A percentile compares a stretch with the other conserved stretches of the same genome.
Conservation (phyloP, 257 asterid species). For the Vinca minor region DNA sequence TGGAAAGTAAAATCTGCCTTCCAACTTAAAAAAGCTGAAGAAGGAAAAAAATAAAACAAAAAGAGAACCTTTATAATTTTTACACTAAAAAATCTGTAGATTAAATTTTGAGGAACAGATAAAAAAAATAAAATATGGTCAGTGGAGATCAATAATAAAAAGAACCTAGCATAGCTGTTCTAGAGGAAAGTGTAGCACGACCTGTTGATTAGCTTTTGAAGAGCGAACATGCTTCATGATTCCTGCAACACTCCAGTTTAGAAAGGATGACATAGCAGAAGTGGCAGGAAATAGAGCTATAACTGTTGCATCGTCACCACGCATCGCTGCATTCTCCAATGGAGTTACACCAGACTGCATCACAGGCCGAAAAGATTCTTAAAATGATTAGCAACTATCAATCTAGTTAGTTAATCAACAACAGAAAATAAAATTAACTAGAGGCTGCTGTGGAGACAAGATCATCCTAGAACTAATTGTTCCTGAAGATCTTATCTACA, state of each 20-base stretch:
- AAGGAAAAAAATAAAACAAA: too few relatives aligned
- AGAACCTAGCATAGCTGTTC: neutral
- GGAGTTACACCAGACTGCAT: constrained; percentile 13
- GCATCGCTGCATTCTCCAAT: constrained; percentile 5
- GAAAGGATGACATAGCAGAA: constrained; percentile 12
- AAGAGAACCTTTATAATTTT: too few relatives aligned
- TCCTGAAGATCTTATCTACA: too few relatives aligned
- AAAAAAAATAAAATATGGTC: too few relatives aligned
- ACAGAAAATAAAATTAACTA: neutral
- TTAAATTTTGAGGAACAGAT: too few relatives aligned
- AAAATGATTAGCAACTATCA: neutral
- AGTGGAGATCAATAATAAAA: neutral
- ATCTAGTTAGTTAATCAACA: neutral
- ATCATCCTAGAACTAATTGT: neutral
- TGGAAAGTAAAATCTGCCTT: neutral
- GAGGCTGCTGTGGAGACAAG: neutral
- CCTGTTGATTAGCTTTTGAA: constrained; percentile 18
- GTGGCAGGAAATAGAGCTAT: constrained; percentile 24
- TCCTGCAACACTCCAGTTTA: constrained; percentile 27
- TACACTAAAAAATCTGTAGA: too few relatives aligned
- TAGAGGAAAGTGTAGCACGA: neutral
- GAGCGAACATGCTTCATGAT: constrained; percentile 10
- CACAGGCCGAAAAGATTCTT: neutral
- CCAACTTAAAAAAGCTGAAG: neutral
- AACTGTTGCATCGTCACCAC: neutral